A percentile compares a stretch with the other conserved stretches of the same genome.
Evolutionary conservation across 768 basidiomycete species (phyloP).

Genomic region (Hydnomerulius pinastri): DNA sequence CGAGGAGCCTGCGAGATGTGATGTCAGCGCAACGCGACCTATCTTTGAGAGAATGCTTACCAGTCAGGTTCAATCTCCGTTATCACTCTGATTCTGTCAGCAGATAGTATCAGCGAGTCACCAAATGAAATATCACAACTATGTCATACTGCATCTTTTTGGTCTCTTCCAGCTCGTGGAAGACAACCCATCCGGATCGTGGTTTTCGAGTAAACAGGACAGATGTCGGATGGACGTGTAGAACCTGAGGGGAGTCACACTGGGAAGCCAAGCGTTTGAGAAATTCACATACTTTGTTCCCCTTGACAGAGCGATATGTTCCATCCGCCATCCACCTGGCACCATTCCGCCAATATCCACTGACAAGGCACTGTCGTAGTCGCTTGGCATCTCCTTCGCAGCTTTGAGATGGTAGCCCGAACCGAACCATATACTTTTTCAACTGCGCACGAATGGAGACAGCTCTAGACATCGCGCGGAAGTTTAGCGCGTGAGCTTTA

Average conservation of each 20-base stretch:
- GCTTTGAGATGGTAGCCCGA: constrained; percentile 77
- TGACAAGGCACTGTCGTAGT: constrained; percentile 85
- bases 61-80: constrained; percentile 97
- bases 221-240: constrained; percentile 92
- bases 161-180: constrained; percentile 95
- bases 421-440: constrained; percentile 92
- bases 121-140: no score
- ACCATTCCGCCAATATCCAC: constrained; percentile 93
- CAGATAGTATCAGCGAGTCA: constrained; percentile 11
- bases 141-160: constrained; percentile 82
- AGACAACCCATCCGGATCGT: constrained; percentile 89
- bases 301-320: constrained; percentile 87
- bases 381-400: constrained; percentile 87
- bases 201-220: constrained; percentile 94
- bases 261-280: constrained; percentile 1
- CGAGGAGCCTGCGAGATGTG: constrained; percentile 41
- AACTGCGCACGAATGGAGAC: constrained; percentile 95
- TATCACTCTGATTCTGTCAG: constrained; percentile 78
- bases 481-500: constrained; percentile 88
- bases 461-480: constrained; percentile 90
- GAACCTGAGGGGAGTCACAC: constrained; percentile 46
- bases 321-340: constrained; percentile 92
- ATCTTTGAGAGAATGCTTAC: constrained; percentile 38
- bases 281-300: constrained; percentile 63
- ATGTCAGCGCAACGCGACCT: constrained; percentile 2